Conservation (phyloP, 2,329 filamentous ascomycete genomes). For the Parascedosporium putredinis region DNA sequence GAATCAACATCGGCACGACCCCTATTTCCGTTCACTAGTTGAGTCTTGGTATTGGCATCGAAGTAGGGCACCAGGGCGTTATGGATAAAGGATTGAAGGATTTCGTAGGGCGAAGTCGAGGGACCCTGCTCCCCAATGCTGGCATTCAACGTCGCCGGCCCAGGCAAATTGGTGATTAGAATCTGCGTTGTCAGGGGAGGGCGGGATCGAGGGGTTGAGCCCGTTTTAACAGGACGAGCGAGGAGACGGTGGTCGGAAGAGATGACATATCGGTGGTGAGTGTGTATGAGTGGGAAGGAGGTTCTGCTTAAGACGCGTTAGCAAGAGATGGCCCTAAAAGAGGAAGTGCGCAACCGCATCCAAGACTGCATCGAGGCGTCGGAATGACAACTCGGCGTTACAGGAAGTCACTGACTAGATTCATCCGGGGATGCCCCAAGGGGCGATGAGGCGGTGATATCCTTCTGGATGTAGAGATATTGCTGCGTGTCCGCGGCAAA, state of each 20-base stretch:
- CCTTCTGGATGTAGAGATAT: conserved; percentile 86
- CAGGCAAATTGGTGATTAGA: conserved; percentile 85
- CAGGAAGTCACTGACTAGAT: too few species aligned
- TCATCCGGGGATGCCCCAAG: conserved; percentile 37
- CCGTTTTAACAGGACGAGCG: conserved; percentile 82
- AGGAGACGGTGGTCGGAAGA: conserved; percentile 69
- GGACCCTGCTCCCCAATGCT: conserved; percentile 59
- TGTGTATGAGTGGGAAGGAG: conserved; percentile 60
- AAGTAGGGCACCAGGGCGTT: conserved; percentile 91
- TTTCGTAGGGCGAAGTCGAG: conserved; percentile 76
- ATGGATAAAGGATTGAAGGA: conserved; percentile 84
- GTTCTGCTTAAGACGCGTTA: conserved; percentile 23
- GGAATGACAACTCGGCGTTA: too few species aligned
- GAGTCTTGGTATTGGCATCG: conserved; percentile 84
- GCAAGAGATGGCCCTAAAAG: too few species aligned
- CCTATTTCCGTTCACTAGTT: conserved; percentile 53
- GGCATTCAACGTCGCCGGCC: conserved; percentile 60
- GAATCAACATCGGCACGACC: conserved; percentile 76
- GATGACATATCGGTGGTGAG: conserved; percentile 75
- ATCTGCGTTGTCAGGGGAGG: conserved; percentile 80
- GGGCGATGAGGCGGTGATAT: conserved; percentile 46
- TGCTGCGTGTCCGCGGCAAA: conserved; percentile 84
- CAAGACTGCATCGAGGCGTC: too few species aligned
- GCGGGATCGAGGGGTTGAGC: conserved; percentile 77
- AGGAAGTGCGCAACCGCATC: too few species aligned